phyloP scores from a whole-genome alignment of 2,329 filamentous ascomycete genomes.

The Aspergillus fumigatiaffinis region DNA sequence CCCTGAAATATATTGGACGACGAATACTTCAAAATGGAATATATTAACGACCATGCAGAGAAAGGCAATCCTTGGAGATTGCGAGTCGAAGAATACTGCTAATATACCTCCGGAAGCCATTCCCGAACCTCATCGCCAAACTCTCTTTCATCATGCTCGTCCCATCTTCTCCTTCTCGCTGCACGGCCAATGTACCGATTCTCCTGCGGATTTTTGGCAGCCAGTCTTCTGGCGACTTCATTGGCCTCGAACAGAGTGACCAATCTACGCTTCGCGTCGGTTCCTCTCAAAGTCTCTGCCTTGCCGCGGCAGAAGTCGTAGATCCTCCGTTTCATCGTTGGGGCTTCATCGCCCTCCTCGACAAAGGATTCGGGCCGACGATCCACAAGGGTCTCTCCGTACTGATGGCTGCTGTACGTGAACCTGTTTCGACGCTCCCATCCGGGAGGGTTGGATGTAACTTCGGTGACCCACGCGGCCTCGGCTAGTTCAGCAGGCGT shows the following conservation, averaged over 20 bases:
- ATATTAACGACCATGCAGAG: no score
- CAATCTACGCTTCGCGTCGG: slow-evolving; percentile 46
- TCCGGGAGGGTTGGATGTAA: slow-evolving; percentile 14
- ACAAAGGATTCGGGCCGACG: slow-evolving; percentile 7
- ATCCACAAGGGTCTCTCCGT: not conserved
- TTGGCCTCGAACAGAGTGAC: slow-evolving; percentile 59
- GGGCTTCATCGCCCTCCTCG: slow-evolving; percentile 1
- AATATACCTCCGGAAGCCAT: no score
- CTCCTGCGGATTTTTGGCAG: slow-evolving; percentile 7
- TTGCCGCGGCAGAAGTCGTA: slow-evolving; percentile 33
- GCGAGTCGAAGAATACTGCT: no score
- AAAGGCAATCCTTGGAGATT: no score
- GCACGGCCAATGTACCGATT: not conserved
- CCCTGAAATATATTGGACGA: no score
- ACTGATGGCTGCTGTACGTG: not conserved
- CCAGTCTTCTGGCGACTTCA: slow-evolving; percentile 54
- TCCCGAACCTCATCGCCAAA: no score
- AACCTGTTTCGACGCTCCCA: not conserved
- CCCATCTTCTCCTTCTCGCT: no score
- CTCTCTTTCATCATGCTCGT: no score
- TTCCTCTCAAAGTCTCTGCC: slow-evolving; percentile 18
- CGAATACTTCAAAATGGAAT: no score
- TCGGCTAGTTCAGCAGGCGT: slow-evolving; percentile 60
- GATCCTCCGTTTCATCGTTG: slow-evolving; percentile 17
- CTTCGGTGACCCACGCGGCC: slow-evolving; percentile 24